A percentile compares a stretch with the other conserved stretches of the same genome.
These are phyloP conservation scores for Peltaster fructicola DNA, from an alignment of 2,329 filamentous ascomycete genomes.

Conservation along the genomic window DNA sequence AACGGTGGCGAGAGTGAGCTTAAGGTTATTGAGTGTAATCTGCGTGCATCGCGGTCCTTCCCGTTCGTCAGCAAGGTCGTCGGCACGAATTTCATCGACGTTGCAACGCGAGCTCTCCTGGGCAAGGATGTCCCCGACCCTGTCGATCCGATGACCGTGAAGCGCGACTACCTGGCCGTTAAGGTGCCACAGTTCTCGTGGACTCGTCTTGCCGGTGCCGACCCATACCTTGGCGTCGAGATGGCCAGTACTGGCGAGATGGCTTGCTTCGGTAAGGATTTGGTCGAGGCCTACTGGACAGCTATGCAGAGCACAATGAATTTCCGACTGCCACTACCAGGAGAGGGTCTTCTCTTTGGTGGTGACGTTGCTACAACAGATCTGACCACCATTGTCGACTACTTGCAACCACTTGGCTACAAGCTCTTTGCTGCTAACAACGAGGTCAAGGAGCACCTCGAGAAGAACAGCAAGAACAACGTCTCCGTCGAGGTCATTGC, in stretches of 20 bases:
- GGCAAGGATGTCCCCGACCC: slow-evolving; percentile 71
- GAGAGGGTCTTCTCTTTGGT: slow-evolving; percentile 87
- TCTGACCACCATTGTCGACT: slow-evolving; percentile 67
- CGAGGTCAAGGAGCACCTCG: slow-evolving; percentile 67
- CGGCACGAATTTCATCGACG: slow-evolving; percentile 89
- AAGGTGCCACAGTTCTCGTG: slow-evolving; percentile 99
- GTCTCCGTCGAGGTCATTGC: slow-evolving; percentile 77
- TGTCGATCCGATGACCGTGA: slow-evolving; percentile 69
- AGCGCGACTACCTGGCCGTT: slow-evolving; percentile 85
- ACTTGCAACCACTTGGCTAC: slow-evolving; percentile 76
- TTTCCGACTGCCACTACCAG: slow-evolving; percentile 89
- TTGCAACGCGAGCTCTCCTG: slow-evolving; percentile 81
- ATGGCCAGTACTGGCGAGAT: slow-evolving; percentile 97
- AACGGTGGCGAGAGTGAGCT: slow-evolving; percentile 59
- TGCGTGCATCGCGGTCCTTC: slow-evolving; percentile 93
- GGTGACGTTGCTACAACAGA: slow-evolving; percentile 57
- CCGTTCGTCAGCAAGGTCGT: slow-evolving; percentile 96
- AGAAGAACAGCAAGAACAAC: slow-evolving; percentile 46
- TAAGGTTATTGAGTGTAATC: slow-evolving; percentile 97
- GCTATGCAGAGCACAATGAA: slow-evolving; percentile 97
- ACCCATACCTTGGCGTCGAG: slow-evolving; percentile 94
- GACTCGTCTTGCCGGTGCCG: slow-evolving; percentile 91
- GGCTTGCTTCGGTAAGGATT: slow-evolving; percentile 92
- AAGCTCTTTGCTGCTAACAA: slow-evolving; percentile 78
- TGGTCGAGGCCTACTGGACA: slow-evolving; percentile 95